Conservation (phyloP, 1,284 basidiomycete genomes). For the Gomphus bonarii region DNA sequence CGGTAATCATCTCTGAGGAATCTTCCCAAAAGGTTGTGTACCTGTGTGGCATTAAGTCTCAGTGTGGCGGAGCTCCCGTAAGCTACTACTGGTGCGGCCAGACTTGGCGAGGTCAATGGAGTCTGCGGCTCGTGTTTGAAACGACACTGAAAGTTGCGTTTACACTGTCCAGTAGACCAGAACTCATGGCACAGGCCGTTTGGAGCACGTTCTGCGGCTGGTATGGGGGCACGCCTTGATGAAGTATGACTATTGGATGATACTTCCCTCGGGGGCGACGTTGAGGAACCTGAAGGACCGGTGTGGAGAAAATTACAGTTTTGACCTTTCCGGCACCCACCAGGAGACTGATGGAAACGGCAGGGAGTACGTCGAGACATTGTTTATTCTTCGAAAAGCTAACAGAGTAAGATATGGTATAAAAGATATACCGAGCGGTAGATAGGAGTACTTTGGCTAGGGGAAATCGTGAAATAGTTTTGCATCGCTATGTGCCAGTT, state of each 20-base stretch:
- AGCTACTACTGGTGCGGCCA: background rate
- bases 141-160: conserved; percentile 35
- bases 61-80: background rate
- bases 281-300: conserved; percentile 2
- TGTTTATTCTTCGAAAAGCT: background rate
- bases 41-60: conserved; percentile 34
- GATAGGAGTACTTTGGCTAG: too few species aligned
- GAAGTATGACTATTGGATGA: conserved; percentile 5
- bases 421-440: background rate
- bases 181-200: conserved; percentile 37
- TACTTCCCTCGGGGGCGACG: background rate
- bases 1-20: conserved; percentile 35
- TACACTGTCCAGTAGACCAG: conserved; percentile 43
- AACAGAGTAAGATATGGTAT: background rate
- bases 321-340: conserved; percentile 32
- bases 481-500: background rate
- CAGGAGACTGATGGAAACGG: conserved; percentile 26
- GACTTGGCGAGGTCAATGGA: background rate
- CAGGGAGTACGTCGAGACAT: conserved; percentile 22
- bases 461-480: too few species aligned
- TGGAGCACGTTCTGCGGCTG: conserved; percentile 22
- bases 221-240: conserved; percentile 9
- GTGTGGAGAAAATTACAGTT: conserved; percentile 24
- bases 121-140: conserved; percentile 30
- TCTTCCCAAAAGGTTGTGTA: conserved; percentile 36